Conservation (phyloP, 352 stramenopile species). For the Globisporangium canariense region DNA sequence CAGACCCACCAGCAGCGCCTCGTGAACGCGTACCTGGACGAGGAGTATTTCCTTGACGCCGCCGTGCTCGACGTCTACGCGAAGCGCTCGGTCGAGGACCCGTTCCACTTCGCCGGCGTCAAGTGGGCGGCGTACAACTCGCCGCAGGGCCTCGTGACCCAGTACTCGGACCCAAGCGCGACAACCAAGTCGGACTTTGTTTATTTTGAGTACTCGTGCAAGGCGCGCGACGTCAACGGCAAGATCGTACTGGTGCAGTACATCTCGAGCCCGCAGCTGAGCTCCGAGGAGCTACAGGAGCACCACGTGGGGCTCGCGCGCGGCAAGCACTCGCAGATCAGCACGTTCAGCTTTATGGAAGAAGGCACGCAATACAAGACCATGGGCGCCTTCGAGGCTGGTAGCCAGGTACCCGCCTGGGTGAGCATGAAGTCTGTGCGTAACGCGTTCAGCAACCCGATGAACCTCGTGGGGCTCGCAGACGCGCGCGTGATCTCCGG, state of each 20-base stretch:
- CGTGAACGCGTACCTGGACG: slow-evolving; percentile 6
- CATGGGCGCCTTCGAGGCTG: slow-evolving; percentile 5
- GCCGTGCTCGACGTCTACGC: slow-evolving; percentile 41
- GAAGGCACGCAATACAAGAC: slow-evolving; percentile 15
- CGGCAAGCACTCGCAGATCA: slow-evolving; percentile 3
- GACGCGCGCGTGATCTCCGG: slow-evolving; percentile 10
- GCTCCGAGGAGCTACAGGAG: slow-evolving; percentile 4
- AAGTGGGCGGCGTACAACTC: slow-evolving; percentile 31
- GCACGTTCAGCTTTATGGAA: slow-evolving; percentile 5
- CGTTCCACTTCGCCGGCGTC: slow-evolving; percentile 56
- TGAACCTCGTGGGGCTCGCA: slow-evolving; percentile 11
- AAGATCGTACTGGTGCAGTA: slow-evolving; percentile 15
- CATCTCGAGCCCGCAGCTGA: slow-evolving; percentile 10
- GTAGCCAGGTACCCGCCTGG: slow-evolving; percentile 8
- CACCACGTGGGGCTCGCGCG: slow-evolving; percentile 1
- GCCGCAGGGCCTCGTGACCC: slow-evolving; percentile 1
- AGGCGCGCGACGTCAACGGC: slow-evolving; percentile 7
- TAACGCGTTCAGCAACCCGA: slow-evolving; percentile 5
- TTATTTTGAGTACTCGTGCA: slow-evolving; percentile 19
- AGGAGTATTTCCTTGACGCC: slow-evolving; percentile 30
- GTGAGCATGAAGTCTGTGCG: slow-evolving; percentile 8
- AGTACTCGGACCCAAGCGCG: slow-evolving; percentile 5
- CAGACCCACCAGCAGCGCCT: slow-evolving; percentile 28
- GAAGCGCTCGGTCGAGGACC: slow-evolving; percentile 23
- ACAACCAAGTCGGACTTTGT: slow-evolving; percentile 10